Conservation (phyloP, 2,329 filamentous ascomycete species). For the Rhynchosporium secalis region DNA sequence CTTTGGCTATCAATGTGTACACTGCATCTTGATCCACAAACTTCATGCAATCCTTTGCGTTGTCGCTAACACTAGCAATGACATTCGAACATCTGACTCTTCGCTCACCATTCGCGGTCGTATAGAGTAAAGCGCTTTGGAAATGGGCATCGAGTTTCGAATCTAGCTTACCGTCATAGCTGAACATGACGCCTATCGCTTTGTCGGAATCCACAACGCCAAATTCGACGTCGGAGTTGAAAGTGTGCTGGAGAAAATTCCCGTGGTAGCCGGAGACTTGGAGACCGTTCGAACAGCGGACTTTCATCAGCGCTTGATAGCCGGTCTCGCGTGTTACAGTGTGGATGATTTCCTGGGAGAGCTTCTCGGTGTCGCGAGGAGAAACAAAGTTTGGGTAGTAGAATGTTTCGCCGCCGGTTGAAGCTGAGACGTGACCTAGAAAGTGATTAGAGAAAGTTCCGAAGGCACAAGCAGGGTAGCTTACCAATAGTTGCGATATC, state of each 20-base stretch:
- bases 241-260: constrained; percentile 94
- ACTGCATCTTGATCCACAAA: constrained; percentile 97
- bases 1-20: constrained; percentile 84
- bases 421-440: constrained; percentile 75
- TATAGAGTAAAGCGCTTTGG: constrained; percentile 92
- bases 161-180: constrained; percentile 97
- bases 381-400: constrained; percentile 97
- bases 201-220: constrained; percentile 92
- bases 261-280: constrained; percentile 94
- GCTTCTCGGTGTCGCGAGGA: constrained; percentile 78
- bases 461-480: constrained; percentile 34
- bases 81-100: constrained; percentile 91
- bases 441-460: constrained; percentile 28
- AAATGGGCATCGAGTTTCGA: constrained; percentile 96
- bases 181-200: constrained; percentile 86
- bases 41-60: constrained; percentile 80
- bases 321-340: constrained; percentile 87
- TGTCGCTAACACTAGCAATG: constrained; percentile 88
- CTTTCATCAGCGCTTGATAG: constrained; percentile 96
- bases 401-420: constrained; percentile 92
- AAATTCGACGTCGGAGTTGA: constrained; percentile 91
- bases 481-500: constrained; percentile 88
- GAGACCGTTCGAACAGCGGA: constrained; percentile 93
- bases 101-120: constrained; percentile 83
- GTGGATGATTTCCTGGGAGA: constrained; percentile 83